A percentile compares a stretch with the other conserved stretches of the same genome.
Conservation (phyloP, 1,284 basidiomycete species). For the Fomes fomentarius region DNA sequence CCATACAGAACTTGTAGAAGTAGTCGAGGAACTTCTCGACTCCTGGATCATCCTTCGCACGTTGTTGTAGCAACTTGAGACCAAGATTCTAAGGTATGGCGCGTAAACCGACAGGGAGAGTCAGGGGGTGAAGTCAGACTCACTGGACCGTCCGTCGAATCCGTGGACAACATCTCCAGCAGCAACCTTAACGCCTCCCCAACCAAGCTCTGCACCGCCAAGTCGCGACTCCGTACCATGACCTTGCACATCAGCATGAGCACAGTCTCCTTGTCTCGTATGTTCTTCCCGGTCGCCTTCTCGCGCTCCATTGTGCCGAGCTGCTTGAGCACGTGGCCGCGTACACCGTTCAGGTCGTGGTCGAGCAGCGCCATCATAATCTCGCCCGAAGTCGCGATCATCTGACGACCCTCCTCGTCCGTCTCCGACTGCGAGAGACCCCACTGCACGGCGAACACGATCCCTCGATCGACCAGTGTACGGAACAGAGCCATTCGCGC, state of each 20-base stretch:
- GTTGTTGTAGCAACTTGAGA: constrained; percentile 49
- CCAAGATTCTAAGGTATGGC: constrained; percentile 32
- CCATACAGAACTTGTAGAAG: constrained; percentile 85
- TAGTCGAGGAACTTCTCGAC: constrained; percentile 89
- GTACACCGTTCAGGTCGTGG: constrained; percentile 88
- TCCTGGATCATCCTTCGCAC: constrained; percentile 81
- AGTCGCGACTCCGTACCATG: constrained; percentile 78
- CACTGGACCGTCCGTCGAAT: constrained; percentile 33
- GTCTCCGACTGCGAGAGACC: constrained; percentile 56
- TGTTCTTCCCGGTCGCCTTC: constrained; percentile 53
- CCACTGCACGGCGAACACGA: constrained; percentile 93
- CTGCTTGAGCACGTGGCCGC: constrained; percentile 85
- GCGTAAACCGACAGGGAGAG: too few relatives aligned
- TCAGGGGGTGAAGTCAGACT: constrained; percentile 21
- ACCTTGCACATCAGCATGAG: constrained; percentile 77
- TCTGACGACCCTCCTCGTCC: constrained; percentile 42
- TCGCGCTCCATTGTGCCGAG: constrained; percentile 68
- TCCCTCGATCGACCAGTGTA: constrained; percentile 85
- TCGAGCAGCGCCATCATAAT: constrained; percentile 88
- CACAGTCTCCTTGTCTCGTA: constrained; percentile 72
- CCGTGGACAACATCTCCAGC: constrained; percentile 67
- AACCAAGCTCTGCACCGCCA: constrained; percentile 90
- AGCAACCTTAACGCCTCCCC: constrained; percentile 88
- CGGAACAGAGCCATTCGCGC: constrained; percentile 90
- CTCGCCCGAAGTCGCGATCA: constrained; percentile 87